Evolutionary conservation across 805 yeast genomes (phyloP).

Genomic region (Lachancea sp.): DNA sequence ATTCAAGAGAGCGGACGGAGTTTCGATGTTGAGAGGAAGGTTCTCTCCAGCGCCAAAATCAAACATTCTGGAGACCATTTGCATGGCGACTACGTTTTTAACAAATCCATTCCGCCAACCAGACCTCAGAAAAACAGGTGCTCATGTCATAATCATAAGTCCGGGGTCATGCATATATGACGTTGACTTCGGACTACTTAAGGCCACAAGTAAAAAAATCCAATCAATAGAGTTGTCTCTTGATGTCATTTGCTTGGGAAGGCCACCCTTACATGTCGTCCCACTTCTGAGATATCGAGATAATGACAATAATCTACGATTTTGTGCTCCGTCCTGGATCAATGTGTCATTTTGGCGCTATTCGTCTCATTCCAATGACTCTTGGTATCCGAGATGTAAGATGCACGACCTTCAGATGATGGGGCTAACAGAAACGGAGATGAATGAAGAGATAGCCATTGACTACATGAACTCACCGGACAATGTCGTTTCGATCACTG

Average conservation of each 20-base stretch:
- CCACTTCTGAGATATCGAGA: conserved; percentile 77
- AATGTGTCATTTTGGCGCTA: conserved; percentile 89
- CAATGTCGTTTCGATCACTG: conserved; percentile 39
- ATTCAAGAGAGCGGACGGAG: conserved; percentile 31
- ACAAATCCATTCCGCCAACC: conserved; percentile 76
- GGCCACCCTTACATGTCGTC: conserved; percentile 87
- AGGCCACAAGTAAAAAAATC: conserved; percentile 69
- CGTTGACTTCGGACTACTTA: conserved; percentile 72
- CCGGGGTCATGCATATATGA: conserved; percentile 94
- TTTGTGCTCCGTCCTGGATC: conserved; percentile 91
- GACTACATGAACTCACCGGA: conserved; percentile 43
- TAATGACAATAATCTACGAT: conserved; percentile 43
- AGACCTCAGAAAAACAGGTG: conserved; percentile 83
- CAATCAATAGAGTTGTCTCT: conserved; percentile 76
- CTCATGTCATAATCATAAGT: conserved; percentile 79
- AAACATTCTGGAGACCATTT: conserved; percentile 79
- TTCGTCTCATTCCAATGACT: conserved; percentile 34
- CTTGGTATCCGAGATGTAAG: conserved; percentile 92
- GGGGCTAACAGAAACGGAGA: conserved; percentile 93
- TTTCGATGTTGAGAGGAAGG: conserved; percentile 45
- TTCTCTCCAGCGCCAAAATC: conserved; percentile 86
- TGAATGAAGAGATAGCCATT: conserved; percentile 55
- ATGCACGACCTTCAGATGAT: conserved; percentile 96
- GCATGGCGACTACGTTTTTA: conserved; percentile 70
- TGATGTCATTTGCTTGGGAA: conserved; percentile 81